Evolutionary conservation across 768 basidiomycete species (phyloP), one percentile per base, ranked within the genome.

Genomic region (Cantharellus anzutake): DNA sequence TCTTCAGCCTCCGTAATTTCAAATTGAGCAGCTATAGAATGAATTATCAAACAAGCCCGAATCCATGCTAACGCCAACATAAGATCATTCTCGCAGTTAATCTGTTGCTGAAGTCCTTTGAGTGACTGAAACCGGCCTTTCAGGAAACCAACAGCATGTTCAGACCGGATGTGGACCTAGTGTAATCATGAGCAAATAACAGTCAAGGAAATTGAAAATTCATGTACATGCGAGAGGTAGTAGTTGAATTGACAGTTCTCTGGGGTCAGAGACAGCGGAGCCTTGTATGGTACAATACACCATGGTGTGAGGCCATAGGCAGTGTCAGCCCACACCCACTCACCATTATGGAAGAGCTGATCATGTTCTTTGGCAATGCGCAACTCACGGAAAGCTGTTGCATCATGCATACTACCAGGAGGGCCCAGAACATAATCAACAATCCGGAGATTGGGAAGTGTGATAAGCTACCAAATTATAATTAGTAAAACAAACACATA

Each of bases 121-220:
- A 72, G 64, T 51, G 65, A 70, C 60, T 70, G 69, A 42, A 67
- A 73, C n/a, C 72, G 63, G 3, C 68, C 67, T 59, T 73, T 72
- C 3, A 73, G 44, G 2, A 67, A 67, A 16, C 72, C 72, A 66
- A 73, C 72, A 56, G 68, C 70, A 60, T 73, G 71, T 59, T 73
- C 70, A 4, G 72, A 73, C 4, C 66, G 66, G 1, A 73, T 68
- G 11, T 1, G 44, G 29, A 48, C 29, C 44, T 48, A 48, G 11
- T 48, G 29, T 48, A 48, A 0, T 11, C 52, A 55, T 7, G 35
- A 11, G 52, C 35, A 55, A 55, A 37, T 11, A 11, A 55, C 38
- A 11, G 14, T 11, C 7, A 55, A 7, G 52, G 52, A 55, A 37
- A 11, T 48, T 55, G 52, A 55, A 14, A 11, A 7, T 7, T 11